Conservation (phyloP, 1,284 basidiomycete species). For the Caloboletus firmus region DNA sequence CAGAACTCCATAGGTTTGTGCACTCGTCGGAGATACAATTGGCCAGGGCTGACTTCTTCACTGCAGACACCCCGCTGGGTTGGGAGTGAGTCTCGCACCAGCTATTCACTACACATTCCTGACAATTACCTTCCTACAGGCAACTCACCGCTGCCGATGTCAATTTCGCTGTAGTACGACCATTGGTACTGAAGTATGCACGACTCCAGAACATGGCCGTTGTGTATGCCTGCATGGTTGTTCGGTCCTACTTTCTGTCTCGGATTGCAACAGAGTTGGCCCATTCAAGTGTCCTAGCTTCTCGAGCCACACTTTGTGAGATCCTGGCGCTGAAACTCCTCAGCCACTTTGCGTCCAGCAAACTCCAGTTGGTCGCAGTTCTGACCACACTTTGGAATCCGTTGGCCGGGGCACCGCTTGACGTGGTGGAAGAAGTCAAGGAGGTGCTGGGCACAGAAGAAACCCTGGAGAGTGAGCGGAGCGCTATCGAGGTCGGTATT, state of each 20-base stretch:
- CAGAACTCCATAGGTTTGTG: constrained; percentile 32
- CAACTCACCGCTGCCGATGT: constrained; percentile 82
- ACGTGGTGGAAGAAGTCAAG: constrained; percentile 65
- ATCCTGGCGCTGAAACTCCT: constrained; percentile 86
- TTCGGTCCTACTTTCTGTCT: constrained; percentile 55
- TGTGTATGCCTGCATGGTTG: constrained; percentile 74
- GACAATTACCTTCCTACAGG: constrained; percentile 36
- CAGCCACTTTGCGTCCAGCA: constrained; percentile 66
- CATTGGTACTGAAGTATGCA: constrained; percentile 78
- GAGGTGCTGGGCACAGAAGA: constrained; percentile 55
- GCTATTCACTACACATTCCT: not conserved
- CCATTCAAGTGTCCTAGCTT: constrained; percentile 66
- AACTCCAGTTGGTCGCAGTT: constrained; percentile 70
- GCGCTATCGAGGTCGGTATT: constrained; percentile 72
- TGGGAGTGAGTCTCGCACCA: constrained; percentile 70
- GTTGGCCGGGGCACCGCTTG: constrained; percentile 71
- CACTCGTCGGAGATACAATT: not conserved
- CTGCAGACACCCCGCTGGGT: constrained; percentile 68
- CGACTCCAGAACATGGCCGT: constrained; percentile 69
- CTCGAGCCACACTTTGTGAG: constrained; percentile 80
- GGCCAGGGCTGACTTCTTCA: constrained; percentile 17
- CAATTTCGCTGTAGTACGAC: constrained; percentile 80
- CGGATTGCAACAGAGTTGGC: constrained; percentile 55
- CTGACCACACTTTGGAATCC: constrained; percentile 81
- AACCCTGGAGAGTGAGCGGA: constrained; percentile 57